Percentiles rank a stretch among this genome's conserved stretches.
These are phyloP conservation scores for Aspergillus leporis DNA, from an alignment of 495 filamentous ascomycete species.

Conservation along the genomic window DNA sequence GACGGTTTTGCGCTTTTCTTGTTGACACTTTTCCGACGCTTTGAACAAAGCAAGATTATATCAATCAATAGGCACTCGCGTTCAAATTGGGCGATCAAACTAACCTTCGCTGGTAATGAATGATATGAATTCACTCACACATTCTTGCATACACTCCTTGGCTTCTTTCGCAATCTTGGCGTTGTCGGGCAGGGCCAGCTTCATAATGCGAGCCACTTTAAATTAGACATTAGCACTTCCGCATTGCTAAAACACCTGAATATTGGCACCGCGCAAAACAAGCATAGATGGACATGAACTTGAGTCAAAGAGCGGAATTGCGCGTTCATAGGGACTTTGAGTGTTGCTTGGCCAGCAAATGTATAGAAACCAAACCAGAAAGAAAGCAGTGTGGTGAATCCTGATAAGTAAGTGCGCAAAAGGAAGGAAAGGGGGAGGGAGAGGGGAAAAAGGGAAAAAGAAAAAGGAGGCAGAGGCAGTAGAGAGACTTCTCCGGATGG, in stretches of 20 bases:
- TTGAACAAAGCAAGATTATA: conserved; percentile 11
- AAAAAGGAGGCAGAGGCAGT: conserved; percentile 19
- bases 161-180: conserved; percentile 99
- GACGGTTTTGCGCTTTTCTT: conserved; percentile 98
- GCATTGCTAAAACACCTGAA: background rate
- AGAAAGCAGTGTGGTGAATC: background rate
- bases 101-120: conserved; percentile 99
- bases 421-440: conserved; percentile 3
- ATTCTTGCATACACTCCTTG: conserved; percentile 99
- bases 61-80: background rate
- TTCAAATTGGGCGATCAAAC: conserved; percentile 4
- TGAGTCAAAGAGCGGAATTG: background rate
- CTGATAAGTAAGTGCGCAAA: background rate
- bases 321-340: background rate
- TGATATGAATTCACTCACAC: conserved; percentile 99
- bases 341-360: background rate
- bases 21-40: conserved; percentile 99
- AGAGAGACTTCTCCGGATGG: conserved; percentile 22
- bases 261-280: background rate
- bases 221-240: conserved; percentile 77
- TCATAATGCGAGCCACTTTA: conserved; percentile 99
- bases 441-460: conserved; percentile 7
- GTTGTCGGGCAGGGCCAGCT: conserved; percentile 92
- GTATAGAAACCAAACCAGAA: background rate
- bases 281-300: background rate